Base-by-base conservation (phyloP, 768 basidiomycete genomes). In the Inosperma sp. region DNA sequence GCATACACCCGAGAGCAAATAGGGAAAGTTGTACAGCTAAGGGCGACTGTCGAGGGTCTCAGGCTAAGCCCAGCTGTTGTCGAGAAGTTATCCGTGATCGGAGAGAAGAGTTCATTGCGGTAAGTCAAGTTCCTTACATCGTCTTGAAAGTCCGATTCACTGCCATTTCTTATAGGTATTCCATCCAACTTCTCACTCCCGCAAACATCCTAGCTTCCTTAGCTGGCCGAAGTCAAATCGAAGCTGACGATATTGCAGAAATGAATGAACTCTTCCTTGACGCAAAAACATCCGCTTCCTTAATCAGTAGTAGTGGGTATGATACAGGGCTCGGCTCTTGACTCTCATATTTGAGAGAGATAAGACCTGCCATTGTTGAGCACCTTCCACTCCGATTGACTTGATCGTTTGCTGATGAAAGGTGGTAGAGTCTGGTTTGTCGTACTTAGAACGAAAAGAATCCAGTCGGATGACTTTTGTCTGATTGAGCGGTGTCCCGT, bases 201-300 rank as follows among this genome's bases (percentile, higher is more conserved):
- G 92, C 91, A 1, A 86, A 88, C 17, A 94, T 98, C 61, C 77
- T 97, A 3, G 85, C 93, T 2, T 71, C 74, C 29, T 68, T 93
- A 25, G 79, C 77, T 0, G 93, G 94, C 2, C 83, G 92, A 52
- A 76, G 69, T 27, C 85, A 93, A 60, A 91, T 98, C 49, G 80
- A 83, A 54, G 69, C 84, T 3, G 93, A 97, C 56, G 96, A 99
- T 66, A 83, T 98, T 42, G 77, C 79, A 27, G 93, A 97, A 76
- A 93, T 96, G 85, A 86, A 85, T 56, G 90, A 91, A 63, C 73
- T 99, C 26, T 99, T 99, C 76, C 74, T 97, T 60, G 94, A 98
- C 66, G 93, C 95, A 16, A 95, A 93, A 64, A 84, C 87, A 0
- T 80, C 78, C 49, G 84, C 84, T n/a, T 42, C 53, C 29, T 35